Conservation (phyloP, 768 basidiomycete genomes). For the Agaricus sinodeliciosus region DNA sequence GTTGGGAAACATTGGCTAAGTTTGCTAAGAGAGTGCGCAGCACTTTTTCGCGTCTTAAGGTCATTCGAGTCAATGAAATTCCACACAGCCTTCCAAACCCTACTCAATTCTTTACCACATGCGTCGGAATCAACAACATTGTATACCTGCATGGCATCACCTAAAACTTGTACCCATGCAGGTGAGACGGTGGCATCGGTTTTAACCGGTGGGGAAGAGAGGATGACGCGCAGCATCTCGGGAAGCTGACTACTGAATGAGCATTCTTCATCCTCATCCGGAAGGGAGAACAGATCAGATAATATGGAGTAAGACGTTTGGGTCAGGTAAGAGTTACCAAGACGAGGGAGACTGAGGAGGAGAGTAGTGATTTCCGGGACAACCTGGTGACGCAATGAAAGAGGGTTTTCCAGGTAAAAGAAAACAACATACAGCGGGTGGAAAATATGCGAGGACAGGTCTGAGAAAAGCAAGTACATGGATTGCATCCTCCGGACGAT, state of each 20-base stretch:
- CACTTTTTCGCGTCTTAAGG: slow-evolving; percentile 50
- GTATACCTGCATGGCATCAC: slow-evolving; percentile 65
- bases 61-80: slow-evolving; percentile 71
- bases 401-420: not conserved
- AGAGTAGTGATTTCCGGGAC: slow-evolving; percentile 62
- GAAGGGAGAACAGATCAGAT: slow-evolving; percentile 65
- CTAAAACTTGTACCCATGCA: slow-evolving; percentile 76
- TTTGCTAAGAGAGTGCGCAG: slow-evolving; percentile 54
- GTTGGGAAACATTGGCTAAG: slow-evolving; percentile 69
- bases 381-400: slow-evolving; percentile 36
- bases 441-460: slow-evolving; percentile 53
- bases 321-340: slow-evolving; percentile 85
- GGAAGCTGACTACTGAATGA: slow-evolving; percentile 49
- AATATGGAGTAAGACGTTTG: slow-evolving; percentile 84
- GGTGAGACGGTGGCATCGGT: slow-evolving; percentile 62
- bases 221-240: slow-evolving; percentile 57
- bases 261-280: slow-evolving; percentile 42
- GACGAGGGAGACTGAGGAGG: slow-evolving; percentile 77
- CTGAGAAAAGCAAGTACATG: slow-evolving; percentile 72
- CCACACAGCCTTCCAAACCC: slow-evolving; percentile 74
- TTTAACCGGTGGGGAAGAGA: slow-evolving; percentile 64
- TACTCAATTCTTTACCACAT: slow-evolving; percentile 47
- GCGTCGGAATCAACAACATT: slow-evolving; percentile 40
- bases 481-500: slow-evolving; percentile 64
- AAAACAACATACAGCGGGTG: slow-evolving; percentile 55